Percentiles rank a stretch among this genome's conserved stretches.
These are phyloP conservation scores for Fomitopsis pulvina DNA, from an alignment of 768 basidiomycete species.

Conservation along the genomic window DNA sequence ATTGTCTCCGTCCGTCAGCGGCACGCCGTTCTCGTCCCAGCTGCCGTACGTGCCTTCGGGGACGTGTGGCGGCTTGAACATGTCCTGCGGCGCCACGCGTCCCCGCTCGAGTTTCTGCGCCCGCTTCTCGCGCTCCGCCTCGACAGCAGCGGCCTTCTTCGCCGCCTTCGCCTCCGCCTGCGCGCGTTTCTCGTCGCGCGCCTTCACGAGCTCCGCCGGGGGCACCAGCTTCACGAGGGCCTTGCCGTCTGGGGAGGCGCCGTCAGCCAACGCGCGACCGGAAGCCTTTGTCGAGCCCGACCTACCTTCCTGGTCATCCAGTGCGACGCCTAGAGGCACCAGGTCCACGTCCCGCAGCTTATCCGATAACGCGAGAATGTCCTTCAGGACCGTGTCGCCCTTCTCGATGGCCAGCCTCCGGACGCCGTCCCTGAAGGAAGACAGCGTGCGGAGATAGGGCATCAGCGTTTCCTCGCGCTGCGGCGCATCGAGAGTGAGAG, in stretches of 20 bases:
- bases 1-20: conserved; percentile 78
- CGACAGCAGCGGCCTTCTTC: conserved; percentile 67
- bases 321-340: conserved; percentile 88
- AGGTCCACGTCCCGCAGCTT: conserved; percentile 84
- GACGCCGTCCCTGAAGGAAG: conserved; percentile 88
- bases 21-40: conserved; percentile 84
- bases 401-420: conserved; percentile 75
- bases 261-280: not conserved
- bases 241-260: conserved; percentile 67
- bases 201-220: conserved; percentile 72
- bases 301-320: conserved; percentile 93
- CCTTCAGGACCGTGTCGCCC: conserved; percentile 57
- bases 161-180: conserved; percentile 67
- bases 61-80: conserved; percentile 83
- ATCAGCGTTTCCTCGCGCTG: conserved; percentile 83
- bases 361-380: conserved; percentile 85
- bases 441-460: conserved; percentile 82
- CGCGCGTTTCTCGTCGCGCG: conserved; percentile 84
- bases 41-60: conserved; percentile 65
- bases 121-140: conserved; percentile 61
- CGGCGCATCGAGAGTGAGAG: too few relatives aligned
- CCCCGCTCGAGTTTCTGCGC: conserved; percentile 83
- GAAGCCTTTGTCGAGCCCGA: not conserved
- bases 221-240: conserved; percentile 91
- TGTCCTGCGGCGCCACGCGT: conserved; percentile 58